Evolutionary conservation across 257 asterid species (phyloP).

Genomic region (Gentiana straminea): DNA sequence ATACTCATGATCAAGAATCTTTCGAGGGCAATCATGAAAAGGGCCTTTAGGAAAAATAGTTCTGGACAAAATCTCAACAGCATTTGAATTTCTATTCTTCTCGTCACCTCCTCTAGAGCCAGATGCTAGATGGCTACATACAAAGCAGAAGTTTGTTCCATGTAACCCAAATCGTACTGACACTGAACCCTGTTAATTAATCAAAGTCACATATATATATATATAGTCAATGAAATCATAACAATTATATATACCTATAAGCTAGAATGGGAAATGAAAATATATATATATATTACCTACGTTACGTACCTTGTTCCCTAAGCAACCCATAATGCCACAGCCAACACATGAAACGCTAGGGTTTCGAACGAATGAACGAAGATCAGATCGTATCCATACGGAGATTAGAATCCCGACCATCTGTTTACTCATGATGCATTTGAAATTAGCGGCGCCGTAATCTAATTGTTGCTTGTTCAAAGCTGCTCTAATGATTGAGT

Average conservation of each 20-base stretch:
- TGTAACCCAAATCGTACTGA: conserved; percentile 31
- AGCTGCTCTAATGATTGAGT: conserved; percentile 34
- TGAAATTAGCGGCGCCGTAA: conserved; percentile 10
- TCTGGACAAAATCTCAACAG: conserved; percentile 34
- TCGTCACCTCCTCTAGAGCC: conserved; percentile 31
- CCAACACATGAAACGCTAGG: conserved; percentile 60
- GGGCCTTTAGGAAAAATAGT: conserved; percentile 40
- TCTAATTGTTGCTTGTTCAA: conserved; percentile 18
- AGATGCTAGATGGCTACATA: conserved; percentile 30
- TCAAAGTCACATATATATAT: too few species aligned
- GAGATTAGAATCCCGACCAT: conserved; percentile 62
- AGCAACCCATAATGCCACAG: conserved; percentile 59
- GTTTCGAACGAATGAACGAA: conserved; percentile 24
- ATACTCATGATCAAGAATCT: conserved; percentile 52
- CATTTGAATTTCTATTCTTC: conserved; percentile 38
- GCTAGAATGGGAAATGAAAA: too few species aligned
- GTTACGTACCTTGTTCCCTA: conserved; percentile 46
- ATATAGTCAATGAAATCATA: too few species aligned
- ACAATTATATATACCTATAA: too few species aligned
- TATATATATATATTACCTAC: too few species aligned
- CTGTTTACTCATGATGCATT: conserved; percentile 53
- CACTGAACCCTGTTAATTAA: conserved; percentile 22
- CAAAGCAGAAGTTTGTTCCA: conserved; percentile 33
- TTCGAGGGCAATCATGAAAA: conserved; percentile 35
- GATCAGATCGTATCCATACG: conserved; percentile 50